Conservation (phyloP, 306 rosid genomes). For the Cucurbita maxima region DNA sequence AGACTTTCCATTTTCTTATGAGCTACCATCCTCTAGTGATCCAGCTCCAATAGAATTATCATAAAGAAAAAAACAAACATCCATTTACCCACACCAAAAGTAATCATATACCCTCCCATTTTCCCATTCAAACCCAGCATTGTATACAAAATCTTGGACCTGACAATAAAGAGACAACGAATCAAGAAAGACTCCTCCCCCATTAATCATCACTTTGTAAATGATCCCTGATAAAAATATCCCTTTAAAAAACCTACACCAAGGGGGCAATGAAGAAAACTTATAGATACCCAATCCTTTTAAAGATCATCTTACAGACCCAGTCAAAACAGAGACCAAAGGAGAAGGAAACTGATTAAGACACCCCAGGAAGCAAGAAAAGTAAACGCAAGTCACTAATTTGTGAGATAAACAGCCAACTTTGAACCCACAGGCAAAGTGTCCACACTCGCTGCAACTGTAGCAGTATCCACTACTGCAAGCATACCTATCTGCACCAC, state of each 20-base stretch:
- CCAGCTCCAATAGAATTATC: neutral
- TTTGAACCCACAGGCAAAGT: constrained; percentile 29
- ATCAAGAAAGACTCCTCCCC: neutral
- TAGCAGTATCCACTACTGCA: constrained; percentile 14
- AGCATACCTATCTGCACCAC: neutral
- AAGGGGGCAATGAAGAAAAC: neutral
- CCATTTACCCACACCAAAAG: neutral
- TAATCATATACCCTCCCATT: neutral
- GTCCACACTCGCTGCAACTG: constrained; percentile 29
- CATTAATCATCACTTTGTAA: neutral
- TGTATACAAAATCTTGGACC: neutral
- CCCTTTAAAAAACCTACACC: neutral
- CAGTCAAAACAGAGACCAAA: neutral
- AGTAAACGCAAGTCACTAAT: neutral
- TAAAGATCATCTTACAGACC: neutral
- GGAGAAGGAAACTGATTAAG: neutral
- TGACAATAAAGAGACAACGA: neutral
- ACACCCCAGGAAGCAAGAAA: neutral
- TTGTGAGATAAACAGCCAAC: constrained; percentile 8
- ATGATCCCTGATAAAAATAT: neutral
- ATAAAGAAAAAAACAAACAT: neutral
- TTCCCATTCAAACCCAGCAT: neutral
- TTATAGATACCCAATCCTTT: neutral
- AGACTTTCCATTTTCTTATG: neutral
- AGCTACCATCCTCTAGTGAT: neutral